A percentile compares a stretch with the other conserved stretches of the same genome.
These are phyloP conservation scores for Parachaetomium inaequale DNA, from an alignment of 495 filamentous ascomycete species.

Conservation along the genomic window DNA sequence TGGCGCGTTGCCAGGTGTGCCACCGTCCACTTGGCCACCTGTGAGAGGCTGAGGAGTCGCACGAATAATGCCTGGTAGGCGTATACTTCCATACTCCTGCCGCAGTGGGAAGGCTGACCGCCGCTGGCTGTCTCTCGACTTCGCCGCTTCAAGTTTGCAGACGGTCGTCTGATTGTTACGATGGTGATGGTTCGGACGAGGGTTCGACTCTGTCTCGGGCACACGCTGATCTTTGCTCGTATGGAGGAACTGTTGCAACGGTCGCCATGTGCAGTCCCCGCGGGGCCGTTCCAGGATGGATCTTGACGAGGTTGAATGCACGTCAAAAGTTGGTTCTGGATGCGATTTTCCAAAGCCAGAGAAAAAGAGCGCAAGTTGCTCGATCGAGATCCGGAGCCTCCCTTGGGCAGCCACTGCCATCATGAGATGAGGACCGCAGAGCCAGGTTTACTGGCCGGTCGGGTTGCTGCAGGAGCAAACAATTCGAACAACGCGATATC, in stretches of 20 bases:
- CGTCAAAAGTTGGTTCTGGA: neutral
- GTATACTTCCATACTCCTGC: neutral
- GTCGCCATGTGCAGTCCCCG: too few species aligned
- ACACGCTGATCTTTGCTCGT: too few species aligned
- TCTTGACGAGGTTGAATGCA: neutral
- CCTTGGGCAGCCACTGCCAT: too few species aligned
- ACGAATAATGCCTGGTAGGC: neutral
- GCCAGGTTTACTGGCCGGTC: neutral
- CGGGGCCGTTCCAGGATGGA: too few species aligned
- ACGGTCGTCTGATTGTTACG: neutral
- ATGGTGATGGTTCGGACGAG: neutral
- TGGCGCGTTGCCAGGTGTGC: slow-evolving; percentile 24
- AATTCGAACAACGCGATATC: neutral
- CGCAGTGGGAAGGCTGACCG: neutral
- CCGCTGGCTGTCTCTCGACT: neutral
- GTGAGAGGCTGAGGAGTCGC: slow-evolving; percentile 31
- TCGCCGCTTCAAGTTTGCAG: neutral
- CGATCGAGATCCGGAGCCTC: too few species aligned
- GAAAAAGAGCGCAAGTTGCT: neutral
- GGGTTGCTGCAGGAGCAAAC: neutral
- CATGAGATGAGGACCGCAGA: neutral
- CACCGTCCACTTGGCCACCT: slow-evolving; percentile 32
- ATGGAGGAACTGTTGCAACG: too few species aligned
- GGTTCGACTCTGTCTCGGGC: too few species aligned
- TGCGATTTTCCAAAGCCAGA: neutral